phyloP scores from a whole-genome alignment of 2,329 filamentous ascomycete genomes.

The Hypoxylon sp. region DNA sequence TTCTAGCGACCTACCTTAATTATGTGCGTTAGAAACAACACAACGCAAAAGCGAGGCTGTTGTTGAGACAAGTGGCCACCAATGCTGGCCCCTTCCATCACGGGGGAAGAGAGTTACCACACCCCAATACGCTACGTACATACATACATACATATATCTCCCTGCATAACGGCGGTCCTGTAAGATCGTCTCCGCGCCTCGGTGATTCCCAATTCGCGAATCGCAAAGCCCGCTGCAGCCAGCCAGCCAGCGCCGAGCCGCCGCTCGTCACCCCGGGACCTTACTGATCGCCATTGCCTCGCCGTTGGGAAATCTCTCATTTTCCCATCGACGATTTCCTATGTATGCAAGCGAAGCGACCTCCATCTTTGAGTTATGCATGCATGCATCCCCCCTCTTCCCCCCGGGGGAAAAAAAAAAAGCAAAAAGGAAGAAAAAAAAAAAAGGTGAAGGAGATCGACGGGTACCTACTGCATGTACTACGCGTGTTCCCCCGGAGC shows the following conservation, averaged over 20 bases:
- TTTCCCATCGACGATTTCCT: slow-evolving; percentile 17
- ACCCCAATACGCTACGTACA: neutral
- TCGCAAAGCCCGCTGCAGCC: slow-evolving; percentile 20
- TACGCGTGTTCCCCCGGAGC: neutral
- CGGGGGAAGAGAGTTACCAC: neutral
- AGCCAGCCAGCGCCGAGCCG: slow-evolving; percentile 14
- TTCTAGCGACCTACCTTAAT: slow-evolving; percentile 11
- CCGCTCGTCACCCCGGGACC: slow-evolving; percentile 36
- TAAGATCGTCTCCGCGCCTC: slow-evolving; percentile 26
- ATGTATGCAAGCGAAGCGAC: slow-evolving; percentile 1
- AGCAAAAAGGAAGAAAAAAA: neutral
- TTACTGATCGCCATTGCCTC: slow-evolving; percentile 33
- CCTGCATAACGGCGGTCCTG: slow-evolving; percentile 36
- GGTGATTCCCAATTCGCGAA: slow-evolving; percentile 43
- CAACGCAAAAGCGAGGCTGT: slow-evolving; percentile 32
- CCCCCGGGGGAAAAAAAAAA: neutral
- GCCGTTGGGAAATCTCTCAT: slow-evolving; percentile 30
- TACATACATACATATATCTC: slow-evolving; percentile 7
- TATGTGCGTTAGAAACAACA: slow-evolving; percentile 12
- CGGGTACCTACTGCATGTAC: slow-evolving; percentile 14
- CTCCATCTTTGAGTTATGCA: neutral
- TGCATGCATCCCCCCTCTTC: neutral
- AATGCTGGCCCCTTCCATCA: slow-evolving; percentile 24
- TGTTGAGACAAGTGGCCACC: slow-evolving; percentile 39
- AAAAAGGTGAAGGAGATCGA: slow-evolving; percentile 10